phyloP scores from a whole-genome alignment of 2,329 filamentous ascomycete genomes.

The Zasmidium angulare region DNA sequence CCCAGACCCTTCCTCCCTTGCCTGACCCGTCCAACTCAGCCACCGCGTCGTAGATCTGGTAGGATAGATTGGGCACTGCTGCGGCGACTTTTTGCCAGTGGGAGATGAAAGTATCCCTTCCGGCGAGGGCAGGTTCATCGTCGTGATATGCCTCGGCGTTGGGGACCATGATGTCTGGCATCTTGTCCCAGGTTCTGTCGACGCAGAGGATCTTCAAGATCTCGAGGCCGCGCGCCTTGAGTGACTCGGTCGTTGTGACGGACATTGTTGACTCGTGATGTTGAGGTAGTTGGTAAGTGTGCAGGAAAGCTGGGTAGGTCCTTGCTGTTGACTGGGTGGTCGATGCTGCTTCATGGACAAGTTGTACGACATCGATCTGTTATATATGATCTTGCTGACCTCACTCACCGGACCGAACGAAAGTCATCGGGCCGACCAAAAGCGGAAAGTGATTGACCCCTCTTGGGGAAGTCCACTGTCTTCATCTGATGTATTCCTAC shows the following conservation, averaged over 20 bases:
- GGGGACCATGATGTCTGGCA: not conserved
- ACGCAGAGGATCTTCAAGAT: not conserved
- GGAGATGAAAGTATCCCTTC: not conserved
- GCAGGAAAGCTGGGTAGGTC: not conserved
- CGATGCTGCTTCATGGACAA: too few relatives aligned
- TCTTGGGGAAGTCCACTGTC: not conserved
- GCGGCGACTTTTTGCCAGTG: not conserved
- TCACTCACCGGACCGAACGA: not conserved
- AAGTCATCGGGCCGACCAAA: too few relatives aligned
- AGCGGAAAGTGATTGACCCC: not conserved
- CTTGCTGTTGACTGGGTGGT: not conserved
- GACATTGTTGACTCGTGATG: not conserved
- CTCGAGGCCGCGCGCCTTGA: not conserved
- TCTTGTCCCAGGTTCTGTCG: not conserved
- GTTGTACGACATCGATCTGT: too few relatives aligned
- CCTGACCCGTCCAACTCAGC: not conserved
- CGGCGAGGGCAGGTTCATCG: not conserved
- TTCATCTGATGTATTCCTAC: not conserved
- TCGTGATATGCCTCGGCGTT: not conserved
- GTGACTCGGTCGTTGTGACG: not conserved
- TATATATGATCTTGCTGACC: not conserved
- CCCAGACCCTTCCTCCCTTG: not conserved
- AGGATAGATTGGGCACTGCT: not conserved
- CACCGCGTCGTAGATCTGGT: not conserved
- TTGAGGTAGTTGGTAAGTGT: not conserved